phyloP scores from a whole-genome alignment of 2,329 filamentous ascomycete species.

The Exophiala spinifera region DNA sequence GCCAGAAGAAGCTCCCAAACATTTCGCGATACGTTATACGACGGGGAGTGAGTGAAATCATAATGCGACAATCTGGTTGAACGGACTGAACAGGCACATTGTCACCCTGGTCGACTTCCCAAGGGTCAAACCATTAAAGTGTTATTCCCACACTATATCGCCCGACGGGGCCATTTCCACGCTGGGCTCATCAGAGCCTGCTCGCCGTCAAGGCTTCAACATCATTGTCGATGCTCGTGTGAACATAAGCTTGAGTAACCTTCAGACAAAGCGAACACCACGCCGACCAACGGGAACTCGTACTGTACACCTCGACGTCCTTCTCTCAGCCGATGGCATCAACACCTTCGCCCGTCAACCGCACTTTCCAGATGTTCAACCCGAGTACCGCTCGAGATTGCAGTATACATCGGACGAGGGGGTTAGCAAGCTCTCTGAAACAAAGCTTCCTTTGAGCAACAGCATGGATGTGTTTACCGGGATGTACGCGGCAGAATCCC shows the following conservation, averaged over 20 bases:
- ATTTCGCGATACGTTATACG: conserved; percentile 36
- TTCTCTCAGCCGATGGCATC: conserved; percentile 44
- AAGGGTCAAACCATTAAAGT: conserved; percentile 6
- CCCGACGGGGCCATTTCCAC: conserved; percentile 47
- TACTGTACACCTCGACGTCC: conserved; percentile 35
- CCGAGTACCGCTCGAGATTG: conserved; percentile 41
- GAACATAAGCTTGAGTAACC: conserved; percentile 24
- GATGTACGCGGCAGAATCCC: neutral
- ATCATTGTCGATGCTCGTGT: conserved; percentile 41
- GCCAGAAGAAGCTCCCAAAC: conserved; percentile 19
- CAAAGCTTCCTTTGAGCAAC: conserved; percentile 38
- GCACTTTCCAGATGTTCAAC: conserved; percentile 42
- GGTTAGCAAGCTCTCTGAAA: conserved; percentile 39
- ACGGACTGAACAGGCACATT: conserved; percentile 29
- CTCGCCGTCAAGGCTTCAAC: conserved; percentile 37
- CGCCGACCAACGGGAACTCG: conserved; percentile 2
- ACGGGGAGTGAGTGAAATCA: conserved; percentile 40
- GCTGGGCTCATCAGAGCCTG: conserved; percentile 41
- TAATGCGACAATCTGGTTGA: conserved; percentile 41
- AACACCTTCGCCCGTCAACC: conserved; percentile 39
- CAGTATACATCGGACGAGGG: conserved; percentile 46
- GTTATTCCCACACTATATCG: conserved; percentile 6
- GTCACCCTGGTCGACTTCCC: conserved; percentile 4
- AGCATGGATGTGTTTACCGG: conserved; percentile 49
- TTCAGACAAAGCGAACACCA: neutral